Evolutionary conservation across 164 flowering plant genomes (phyloP).

Genomic region (Warburgia ugandensis): DNA sequence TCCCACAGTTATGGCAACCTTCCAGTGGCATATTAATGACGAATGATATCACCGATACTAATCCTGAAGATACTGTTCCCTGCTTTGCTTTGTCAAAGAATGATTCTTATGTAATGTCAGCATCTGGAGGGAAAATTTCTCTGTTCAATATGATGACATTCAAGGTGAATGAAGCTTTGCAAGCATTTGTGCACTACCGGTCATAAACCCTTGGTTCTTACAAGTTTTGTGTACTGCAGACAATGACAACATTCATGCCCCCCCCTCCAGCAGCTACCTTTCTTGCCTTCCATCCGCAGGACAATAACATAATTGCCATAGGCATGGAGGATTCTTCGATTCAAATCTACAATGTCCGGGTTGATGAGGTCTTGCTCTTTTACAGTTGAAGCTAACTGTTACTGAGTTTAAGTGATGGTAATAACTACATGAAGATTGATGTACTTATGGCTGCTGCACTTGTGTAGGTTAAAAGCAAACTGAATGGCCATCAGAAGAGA

Average conservation of each 20-base stretch:
- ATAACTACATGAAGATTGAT: background rate
- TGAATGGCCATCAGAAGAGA: conserved; percentile 77
- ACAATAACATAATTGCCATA: conserved; percentile 78
- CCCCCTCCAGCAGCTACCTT: conserved; percentile 95
- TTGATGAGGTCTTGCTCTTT: conserved; percentile 53
- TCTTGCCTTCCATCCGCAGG: conserved; percentile 88
- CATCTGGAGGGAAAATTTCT: conserved; percentile 78
- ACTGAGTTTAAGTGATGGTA: background rate
- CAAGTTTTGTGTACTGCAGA: conserved; percentile 29
- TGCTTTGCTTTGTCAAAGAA: conserved; percentile 84
- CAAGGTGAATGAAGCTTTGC: conserved; percentile 32
- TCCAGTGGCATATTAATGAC: conserved; percentile 71
- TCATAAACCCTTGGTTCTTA: background rate
- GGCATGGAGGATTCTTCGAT: conserved; percentile 92
- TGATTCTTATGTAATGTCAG: conserved; percentile 82
- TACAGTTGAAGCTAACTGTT: background rate
- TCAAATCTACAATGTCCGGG: conserved; percentile 76
- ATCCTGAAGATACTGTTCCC: conserved; percentile 59
- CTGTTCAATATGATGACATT: conserved; percentile 81
- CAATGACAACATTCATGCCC: conserved; percentile 88
- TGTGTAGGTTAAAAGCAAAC: conserved; percentile 53
- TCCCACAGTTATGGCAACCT: conserved; percentile 72
- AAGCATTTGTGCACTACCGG: background rate
- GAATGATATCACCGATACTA: conserved; percentile 53
- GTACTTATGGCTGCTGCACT: conserved; percentile 11